Base-by-base conservation (phyloP, 768 basidiomycete genomes). In the Zangia roseola region DNA sequence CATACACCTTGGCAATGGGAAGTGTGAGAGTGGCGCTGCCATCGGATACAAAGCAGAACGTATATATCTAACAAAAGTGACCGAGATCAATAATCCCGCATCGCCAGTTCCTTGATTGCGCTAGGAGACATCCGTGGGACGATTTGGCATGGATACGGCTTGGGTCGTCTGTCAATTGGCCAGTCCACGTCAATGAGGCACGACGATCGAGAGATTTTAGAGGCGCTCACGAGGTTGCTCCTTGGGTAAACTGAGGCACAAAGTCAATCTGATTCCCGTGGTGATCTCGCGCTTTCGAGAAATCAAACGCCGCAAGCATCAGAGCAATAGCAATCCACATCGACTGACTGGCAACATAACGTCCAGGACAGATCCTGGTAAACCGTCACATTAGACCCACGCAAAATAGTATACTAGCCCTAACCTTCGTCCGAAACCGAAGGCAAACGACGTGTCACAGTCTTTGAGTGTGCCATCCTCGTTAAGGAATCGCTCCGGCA, bases 401-500 rank as follows among this genome's bases (percentile, higher is more conserved):
- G n/a, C 10, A 50, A 31, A 23, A 38, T 25, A n/a, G 14, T 3
- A 10, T 34, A 13, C 26, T 20, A 26, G n/a, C n/a, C 47, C 4
- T 28, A n/a, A 60, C 62, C 63, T 63, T 52, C 63, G 54, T 34
- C 64, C 61, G 10, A 56, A 61, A n/a, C 61, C 64, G 12, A 64
- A 64, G 6, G 46, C 33, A n/a, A 54, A 43, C 4, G 55, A 33
- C 26, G 2, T n/a, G 2, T 53, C 52, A 6, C 17, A 30, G 7
- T 49, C 50, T 6, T n/a, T 45, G 23, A 56, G 52, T 5, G 50
- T 43, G 16, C 53, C 64, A 38, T 66, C 48, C 12, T 52, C 45
- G 24, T 39, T 54, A 1, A 65, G 2, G 39, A 70, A 79, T 12
- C 77, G 65, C 17, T 71, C 69, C 10, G 77, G 79, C 1, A 57